Conservation (phyloP, 371 early-diverging fungal genomes). For the Coemansia sp. region DNA sequence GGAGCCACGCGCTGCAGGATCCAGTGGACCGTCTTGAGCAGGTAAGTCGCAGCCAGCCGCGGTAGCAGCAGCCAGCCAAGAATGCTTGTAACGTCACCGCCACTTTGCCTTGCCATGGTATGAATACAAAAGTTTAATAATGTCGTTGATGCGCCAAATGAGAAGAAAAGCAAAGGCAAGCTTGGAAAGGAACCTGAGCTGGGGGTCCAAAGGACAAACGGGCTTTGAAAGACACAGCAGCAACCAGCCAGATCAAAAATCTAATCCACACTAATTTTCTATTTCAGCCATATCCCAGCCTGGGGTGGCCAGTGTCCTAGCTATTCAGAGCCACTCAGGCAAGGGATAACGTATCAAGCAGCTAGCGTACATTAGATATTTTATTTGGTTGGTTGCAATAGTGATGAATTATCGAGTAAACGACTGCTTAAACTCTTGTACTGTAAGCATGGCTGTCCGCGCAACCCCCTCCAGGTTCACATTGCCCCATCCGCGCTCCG, state of each 20-base stretch:
- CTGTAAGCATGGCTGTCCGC: slow-evolving; percentile 49
- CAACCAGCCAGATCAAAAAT: too few species aligned
- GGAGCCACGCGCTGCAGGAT: slow-evolving; percentile 30
- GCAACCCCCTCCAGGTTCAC: slow-evolving; percentile 53
- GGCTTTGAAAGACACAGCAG: neutral
- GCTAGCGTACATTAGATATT: too few species aligned
- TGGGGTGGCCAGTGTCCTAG: too few species aligned
- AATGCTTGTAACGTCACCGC: slow-evolving; percentile 28
- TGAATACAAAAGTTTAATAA: neutral
- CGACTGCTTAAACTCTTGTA: slow-evolving; percentile 50
- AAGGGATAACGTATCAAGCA: neutral
- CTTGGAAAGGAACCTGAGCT: neutral
- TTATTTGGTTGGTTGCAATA: too few species aligned
- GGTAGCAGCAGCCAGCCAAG: slow-evolving; percentile 45
- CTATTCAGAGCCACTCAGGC: neutral
- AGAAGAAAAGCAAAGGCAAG: neutral
- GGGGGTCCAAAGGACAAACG: neutral
- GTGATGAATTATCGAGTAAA: slow-evolving; percentile 21
- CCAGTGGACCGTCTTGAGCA: slow-evolving; percentile 30
- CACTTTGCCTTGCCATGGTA: neutral
- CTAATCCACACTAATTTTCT: too few species aligned
- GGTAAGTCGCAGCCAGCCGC: slow-evolving; percentile 28
- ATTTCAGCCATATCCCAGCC: too few species aligned
- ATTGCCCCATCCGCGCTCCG: slow-evolving; percentile 54
- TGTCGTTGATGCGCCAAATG: neutral